Conservation (phyloP, 495 filamentous ascomycete genomes). For the Bathelium albidoporum region DNA sequence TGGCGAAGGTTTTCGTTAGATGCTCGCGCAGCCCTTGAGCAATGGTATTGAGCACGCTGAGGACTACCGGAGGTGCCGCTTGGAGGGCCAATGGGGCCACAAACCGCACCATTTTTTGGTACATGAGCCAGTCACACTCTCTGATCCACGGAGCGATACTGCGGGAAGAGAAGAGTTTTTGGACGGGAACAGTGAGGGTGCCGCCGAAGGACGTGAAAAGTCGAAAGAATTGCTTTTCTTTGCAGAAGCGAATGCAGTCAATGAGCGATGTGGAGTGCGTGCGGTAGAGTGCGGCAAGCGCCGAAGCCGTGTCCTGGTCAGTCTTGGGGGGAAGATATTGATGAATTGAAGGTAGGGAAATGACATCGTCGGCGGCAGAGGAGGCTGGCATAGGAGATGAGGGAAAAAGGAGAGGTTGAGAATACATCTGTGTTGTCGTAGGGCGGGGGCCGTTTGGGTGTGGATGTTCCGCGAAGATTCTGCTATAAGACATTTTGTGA, state of each 20-base stretch:
- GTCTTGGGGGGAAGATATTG: conserved; percentile 63
- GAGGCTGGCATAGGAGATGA: conserved; percentile 37
- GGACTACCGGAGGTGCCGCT: conserved; percentile 72
- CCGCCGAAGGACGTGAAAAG: conserved; percentile 94
- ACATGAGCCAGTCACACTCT: conserved; percentile 89
- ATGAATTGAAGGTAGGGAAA: conserved; percentile 68
- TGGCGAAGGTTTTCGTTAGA: conserved; percentile 68
- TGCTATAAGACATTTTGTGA: background rate
- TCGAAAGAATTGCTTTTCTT: conserved; percentile 86
- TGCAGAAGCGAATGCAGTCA: conserved; percentile 89
- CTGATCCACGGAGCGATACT: conserved; percentile 84
- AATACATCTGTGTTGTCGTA: conserved; percentile 25
- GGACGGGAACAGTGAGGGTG: conserved; percentile 91
- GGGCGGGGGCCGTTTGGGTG: conserved; percentile 10
- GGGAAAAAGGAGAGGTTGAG: conserved; percentile 57
- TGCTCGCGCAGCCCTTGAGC: conserved; percentile 67
- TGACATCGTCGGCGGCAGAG: conserved; percentile 42
- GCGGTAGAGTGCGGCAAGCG: conserved; percentile 74
- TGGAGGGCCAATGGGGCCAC: conserved; percentile 76
- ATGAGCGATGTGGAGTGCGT: conserved; percentile 91
- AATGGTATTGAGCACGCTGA: conserved; percentile 75
- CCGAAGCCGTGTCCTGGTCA: conserved; percentile 71
- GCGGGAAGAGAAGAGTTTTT: conserved; percentile 78
- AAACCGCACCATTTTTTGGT: conserved; percentile 90
- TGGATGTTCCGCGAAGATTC: conserved; percentile 22